Base-by-base conservation (phyloP, 2,329 filamentous ascomycete genomes). In the Fusarium sp. region DNA sequence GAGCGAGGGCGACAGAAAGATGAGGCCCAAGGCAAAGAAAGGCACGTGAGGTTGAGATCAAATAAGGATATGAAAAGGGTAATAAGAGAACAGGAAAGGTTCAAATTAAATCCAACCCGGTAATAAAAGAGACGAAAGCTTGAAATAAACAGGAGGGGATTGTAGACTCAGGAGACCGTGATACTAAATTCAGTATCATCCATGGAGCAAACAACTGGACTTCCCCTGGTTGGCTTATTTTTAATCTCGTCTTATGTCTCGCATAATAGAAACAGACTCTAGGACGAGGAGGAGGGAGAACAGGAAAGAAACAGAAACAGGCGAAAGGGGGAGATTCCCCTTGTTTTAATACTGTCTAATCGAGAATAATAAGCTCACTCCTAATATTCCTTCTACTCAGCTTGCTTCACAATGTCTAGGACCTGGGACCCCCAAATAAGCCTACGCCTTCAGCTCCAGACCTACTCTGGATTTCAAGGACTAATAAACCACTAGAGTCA, bases 241-340 rank as follows among this genome's bases (percentile, higher is more conserved):
- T 49, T 54, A 67, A 67, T 67, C 48, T 67, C 63, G 64, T 65
- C 53, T 64, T 51, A 37, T 50, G 41, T 62, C 57, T 48, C 23
- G 56, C 37, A 46, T 39, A 63, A 63, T 40, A 50, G 29, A 56
- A 15, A n/a, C 36, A 49, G 35, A 37, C 15, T 46, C 11, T 37
- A 33, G 31, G 13, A 33, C 3, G 9, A 23, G 39, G 21, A 45
- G 52, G 35, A 48, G 27, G 40, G 39, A 59, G 53, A 58, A 25
- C 21, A 18, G 53, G 20, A 45, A 25, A 39, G 29, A 29, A 39
- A 35, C 18, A 23, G 31, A 36, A 54, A 40, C 14, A 36, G 31
- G 41, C 25, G 42, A 43, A 50, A 58, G 31, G 40, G 31, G 50
- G 45, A 45, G 46, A 42, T 48, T 39, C 18, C 27, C 37, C 42